Evolutionary conservation across 371 early-diverging fungal species (phyloP).

Genomic region (Blakeslea trispora): DNA sequence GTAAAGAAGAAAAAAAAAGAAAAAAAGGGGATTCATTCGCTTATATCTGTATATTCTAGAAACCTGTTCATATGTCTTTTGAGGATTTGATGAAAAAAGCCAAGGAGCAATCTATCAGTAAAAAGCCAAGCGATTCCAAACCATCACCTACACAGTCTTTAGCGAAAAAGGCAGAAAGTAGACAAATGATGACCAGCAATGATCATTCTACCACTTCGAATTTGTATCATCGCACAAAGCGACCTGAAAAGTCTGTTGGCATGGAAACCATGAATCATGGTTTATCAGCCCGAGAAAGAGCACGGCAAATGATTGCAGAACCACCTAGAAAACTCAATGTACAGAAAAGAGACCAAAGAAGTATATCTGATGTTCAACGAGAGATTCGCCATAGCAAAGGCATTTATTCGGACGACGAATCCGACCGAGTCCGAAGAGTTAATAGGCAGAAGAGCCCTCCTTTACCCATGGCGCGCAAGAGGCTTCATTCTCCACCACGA

Average conservation of each 20-base stretch:
- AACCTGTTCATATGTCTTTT: conserved; percentile 40
- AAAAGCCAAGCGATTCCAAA: conserved; percentile 8
- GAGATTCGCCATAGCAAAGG: conserved; percentile 42
- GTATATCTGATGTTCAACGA: conserved; percentile 43
- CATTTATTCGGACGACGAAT: conserved; percentile 40
- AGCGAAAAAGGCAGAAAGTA: conserved; percentile 4
- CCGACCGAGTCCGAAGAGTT: conserved; percentile 1
- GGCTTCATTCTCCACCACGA: conserved; percentile 9
- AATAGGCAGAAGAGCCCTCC: conserved; percentile 6
- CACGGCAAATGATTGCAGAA: conserved; percentile 23
- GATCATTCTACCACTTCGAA: conserved; percentile 9
- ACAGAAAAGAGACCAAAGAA: conserved; percentile 38
- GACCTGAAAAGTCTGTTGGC: conserved; percentile 9
- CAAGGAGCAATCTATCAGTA: conserved; percentile 27
- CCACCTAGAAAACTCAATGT: conserved; percentile 22
- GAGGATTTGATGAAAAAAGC: conserved; percentile 41
- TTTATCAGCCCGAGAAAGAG: conserved; percentile 24
- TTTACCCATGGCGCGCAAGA: conserved; percentile 11
- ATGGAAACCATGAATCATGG: not conserved
- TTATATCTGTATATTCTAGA: conserved; percentile 14
- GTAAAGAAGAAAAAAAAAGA: not conserved
- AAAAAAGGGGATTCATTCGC: too few relatives aligned
- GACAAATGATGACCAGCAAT: not conserved
- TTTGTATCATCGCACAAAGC: conserved; percentile 24
- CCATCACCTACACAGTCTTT: conserved; percentile 1